Conservation (phyloP, 208 protist genomes). For the Crithidia acanthocephali region DNA sequence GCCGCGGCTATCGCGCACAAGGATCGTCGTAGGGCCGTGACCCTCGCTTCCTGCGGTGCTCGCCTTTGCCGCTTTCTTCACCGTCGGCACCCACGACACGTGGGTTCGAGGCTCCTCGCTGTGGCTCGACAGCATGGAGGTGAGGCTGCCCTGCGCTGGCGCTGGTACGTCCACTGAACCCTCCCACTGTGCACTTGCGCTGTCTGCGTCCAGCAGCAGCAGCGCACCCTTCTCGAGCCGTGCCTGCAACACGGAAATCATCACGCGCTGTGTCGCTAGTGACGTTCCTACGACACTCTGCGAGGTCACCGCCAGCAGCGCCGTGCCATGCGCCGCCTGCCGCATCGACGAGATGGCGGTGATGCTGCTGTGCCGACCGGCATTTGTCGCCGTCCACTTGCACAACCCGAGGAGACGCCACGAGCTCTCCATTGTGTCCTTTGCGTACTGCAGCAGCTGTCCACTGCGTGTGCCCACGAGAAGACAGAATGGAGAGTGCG, state of each 20-base stretch:
- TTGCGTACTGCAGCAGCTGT: conserved; percentile 6
- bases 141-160: background rate
- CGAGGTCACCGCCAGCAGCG: background rate
- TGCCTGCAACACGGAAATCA: conserved; percentile 1
- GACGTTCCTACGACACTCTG: background rate
- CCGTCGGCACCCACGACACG: background rate
- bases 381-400: conserved; percentile 15
- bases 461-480: conserved; percentile 23
- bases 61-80: background rate
- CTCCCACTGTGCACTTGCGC: background rate
- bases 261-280: conserved; percentile 1
- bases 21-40: background rate
- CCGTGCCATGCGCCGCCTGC: background rate
- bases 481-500: background rate
- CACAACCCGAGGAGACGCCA: conserved; percentile 18
- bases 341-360: conserved; percentile 20
- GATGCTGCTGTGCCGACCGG: conserved; percentile 11
- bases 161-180: conserved; percentile 3
- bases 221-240: background rate
- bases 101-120: background rate
- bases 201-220: background rate
- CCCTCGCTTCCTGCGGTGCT: background rate
- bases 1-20: conserved; percentile 24
- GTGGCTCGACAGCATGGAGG: background rate
- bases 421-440: background rate